Percentiles rank a stretch among this genome's conserved stretches.
phyloP scores from a whole-genome alignment of 2,329 filamentous ascomycete genomes.

The Colletotrichum cuscutae region DNA sequence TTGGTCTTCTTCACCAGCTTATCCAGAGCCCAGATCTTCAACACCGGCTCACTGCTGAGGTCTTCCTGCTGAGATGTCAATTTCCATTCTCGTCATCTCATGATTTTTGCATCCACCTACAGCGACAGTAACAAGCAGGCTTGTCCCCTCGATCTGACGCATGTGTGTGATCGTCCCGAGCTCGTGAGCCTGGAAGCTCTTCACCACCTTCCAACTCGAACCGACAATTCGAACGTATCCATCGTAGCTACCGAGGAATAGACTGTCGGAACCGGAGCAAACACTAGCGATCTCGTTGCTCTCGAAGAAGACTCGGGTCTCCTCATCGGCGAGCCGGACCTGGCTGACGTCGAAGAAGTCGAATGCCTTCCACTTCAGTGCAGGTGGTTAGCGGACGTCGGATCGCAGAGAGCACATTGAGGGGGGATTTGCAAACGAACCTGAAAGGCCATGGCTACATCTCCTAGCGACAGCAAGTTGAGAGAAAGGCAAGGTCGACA shows the following conservation, averaged over 20 bases:
- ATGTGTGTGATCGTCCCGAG: conserved; percentile 86
- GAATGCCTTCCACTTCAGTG: conserved; percentile 92
- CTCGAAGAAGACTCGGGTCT: conserved; percentile 82
- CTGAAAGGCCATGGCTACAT: conserved; percentile 38
- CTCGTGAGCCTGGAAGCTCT: conserved; percentile 89
- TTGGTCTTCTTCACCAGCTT: conserved; percentile 95
- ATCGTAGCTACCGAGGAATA: conserved; percentile 89
- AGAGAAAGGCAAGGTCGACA: not conserved
- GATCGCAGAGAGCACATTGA: not conserved
- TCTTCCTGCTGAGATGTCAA: conserved; percentile 70
- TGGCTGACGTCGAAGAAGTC: conserved; percentile 98
- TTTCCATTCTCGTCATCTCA: not conserved
- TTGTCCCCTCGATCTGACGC: conserved; percentile 89
- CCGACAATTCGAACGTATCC: conserved; percentile 90
- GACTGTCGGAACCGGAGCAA: conserved; percentile 86
- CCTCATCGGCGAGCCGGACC: conserved; percentile 82
- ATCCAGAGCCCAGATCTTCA: conserved; percentile 98
- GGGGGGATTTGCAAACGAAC: conserved; percentile 1
- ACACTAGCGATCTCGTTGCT: conserved; percentile 85
- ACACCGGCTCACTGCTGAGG: conserved; percentile 82
- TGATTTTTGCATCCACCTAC: conserved; percentile 44
- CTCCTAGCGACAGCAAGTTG: conserved; percentile 6
- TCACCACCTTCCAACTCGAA: conserved; percentile 85
- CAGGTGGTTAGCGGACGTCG: conserved; percentile 9
- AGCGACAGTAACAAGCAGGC: conserved; percentile 84